Evolutionary conservation across 495 filamentous ascomycete genomes (phyloP), one percentile per base, ranked within the genome.

Genomic region (Daldinia childiae): DNA sequence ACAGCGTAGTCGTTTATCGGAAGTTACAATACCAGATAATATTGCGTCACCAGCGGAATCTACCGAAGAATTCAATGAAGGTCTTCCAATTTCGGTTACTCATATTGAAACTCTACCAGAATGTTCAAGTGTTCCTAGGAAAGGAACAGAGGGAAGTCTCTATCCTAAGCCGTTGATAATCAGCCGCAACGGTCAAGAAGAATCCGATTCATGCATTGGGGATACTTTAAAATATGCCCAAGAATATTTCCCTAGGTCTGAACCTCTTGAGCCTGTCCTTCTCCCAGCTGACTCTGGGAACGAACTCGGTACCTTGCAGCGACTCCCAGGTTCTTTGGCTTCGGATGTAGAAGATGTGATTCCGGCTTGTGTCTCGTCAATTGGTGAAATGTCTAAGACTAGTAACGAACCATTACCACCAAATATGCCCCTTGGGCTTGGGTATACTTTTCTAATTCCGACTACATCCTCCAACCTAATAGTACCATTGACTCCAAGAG

Each of bases 21-120:
- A 78, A 66, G 68, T 78, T 2, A 74, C 76, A 15, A 78, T 71
- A 15, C 76, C 71, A 5, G 76, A 70, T 6, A 60, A 77, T 6
- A 30, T 72, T 26, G 60, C 57, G 12, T 64, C 45, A 1, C 58
- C 52, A 38, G 55, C 57, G 19, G 72, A 73, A 21, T 34, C 55
- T 26, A 27, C 34, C 1, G 59, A 75, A 32, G 65, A 62, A 1
- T 66, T 58, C 17, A 30, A 7, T 12, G 58, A 41, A 17, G 50
- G 29, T 8, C 12, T 29, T 48, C 61, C 51, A 7, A 3, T 61
- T 17, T 29, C 63, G 12, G 57, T 26, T 32, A 38, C 62, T 29
- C 41, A 57, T n/a, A 72, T 72, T 21, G 66, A 77, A 8, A 57
- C 67, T n/a, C 68, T 74, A 14, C 69, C 43, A 30, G 66, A 77